Evolutionary conservation across 2,329 filamentous ascomycete species (phyloP), one percentile per base, ranked within the genome.

Genomic region (Colletotrichum sp.): DNA sequence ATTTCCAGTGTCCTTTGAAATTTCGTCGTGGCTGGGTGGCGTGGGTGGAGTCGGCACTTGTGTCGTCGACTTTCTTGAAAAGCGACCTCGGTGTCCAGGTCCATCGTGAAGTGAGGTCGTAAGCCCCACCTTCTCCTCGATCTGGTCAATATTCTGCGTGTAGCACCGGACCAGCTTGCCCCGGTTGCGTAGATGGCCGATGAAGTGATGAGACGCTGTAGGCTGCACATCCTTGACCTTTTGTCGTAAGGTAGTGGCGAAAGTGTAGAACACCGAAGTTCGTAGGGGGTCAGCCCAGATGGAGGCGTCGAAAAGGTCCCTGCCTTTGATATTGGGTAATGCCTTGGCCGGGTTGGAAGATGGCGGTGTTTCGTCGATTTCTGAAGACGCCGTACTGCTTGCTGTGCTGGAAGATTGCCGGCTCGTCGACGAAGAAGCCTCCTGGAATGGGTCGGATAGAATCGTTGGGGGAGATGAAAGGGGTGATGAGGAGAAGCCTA

Each of bases 61-160:
- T 69, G 82, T 84, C 55, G 80, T 85, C 61, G 86, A 86, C 75
- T 86, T 88, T 77, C 88, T 87, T 62, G 89, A 91, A 79, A 93
- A 93, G 3, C 92, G 87, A 13, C 89, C 88, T 55, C 90, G 88
- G 78, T 88, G 91, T 2, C 93, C 93, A 2, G 91, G 89, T 0
- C 93, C 93, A 36, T 90, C 87, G 13, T 86, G 84, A 10, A 95
- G 86, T 70, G 92, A 89, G 0, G 92, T 94, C 18, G 89, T 91
- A 5, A 95, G 85, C 5, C 93, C 93, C 58, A 94, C 92, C 72
- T 93, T 92, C 79, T 93, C 91, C 80, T 95, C 93, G 8, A 95
- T 90, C 76, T 92, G 91, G 78, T 95, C 93, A 78, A 95, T 95
- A 77, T 95, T 95, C 78, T 95, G 93, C 0, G 93, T 95, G 79